These are phyloP conservation scores for Amphicarpaea edgeworthii DNA, from an alignment of 306 rosid genomes.

Conservation along the genomic window DNA sequence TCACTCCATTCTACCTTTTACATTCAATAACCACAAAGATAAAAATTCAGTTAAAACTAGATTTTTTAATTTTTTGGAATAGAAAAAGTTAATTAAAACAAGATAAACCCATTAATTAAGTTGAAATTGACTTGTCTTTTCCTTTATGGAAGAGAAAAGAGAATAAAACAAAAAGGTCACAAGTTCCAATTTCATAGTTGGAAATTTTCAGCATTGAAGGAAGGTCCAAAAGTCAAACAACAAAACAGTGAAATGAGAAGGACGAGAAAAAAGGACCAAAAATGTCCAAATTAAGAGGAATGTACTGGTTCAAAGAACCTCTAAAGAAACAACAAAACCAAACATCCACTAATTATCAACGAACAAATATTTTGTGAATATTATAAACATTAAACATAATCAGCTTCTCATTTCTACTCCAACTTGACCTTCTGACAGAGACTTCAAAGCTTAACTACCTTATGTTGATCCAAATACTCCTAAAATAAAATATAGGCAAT, in stretches of 20 bases:
- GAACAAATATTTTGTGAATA: background rate
- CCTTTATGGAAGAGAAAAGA: background rate
- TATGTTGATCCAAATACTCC: conserved; percentile 7
- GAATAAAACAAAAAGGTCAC: background rate
- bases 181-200: conserved; percentile 24
- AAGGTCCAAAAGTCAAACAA: conserved; percentile 34
- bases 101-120: background rate
- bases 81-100: background rate
- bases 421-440: conserved; percentile 26
- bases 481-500: conserved; percentile 32
- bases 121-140: conserved; percentile 3
- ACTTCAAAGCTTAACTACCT: conserved; percentile 20
- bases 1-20: background rate
- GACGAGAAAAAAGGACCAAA: background rate
- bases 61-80: too few species aligned
- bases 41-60: conserved; percentile 6
- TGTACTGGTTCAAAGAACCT: conserved; percentile 37
- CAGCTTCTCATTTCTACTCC: conserved; percentile 30
- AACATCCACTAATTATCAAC: conserved; percentile 11
- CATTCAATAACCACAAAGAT: conserved; percentile 15
- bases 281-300: conserved; percentile 30
- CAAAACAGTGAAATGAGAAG: conserved; percentile 16
- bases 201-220: conserved; percentile 27
- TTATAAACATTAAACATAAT: conserved; percentile 8
- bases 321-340: conserved; percentile 27